phyloP scores from a whole-genome alignment of 2,329 filamentous ascomycete genomes.

The Hypoxylon sp. region DNA sequence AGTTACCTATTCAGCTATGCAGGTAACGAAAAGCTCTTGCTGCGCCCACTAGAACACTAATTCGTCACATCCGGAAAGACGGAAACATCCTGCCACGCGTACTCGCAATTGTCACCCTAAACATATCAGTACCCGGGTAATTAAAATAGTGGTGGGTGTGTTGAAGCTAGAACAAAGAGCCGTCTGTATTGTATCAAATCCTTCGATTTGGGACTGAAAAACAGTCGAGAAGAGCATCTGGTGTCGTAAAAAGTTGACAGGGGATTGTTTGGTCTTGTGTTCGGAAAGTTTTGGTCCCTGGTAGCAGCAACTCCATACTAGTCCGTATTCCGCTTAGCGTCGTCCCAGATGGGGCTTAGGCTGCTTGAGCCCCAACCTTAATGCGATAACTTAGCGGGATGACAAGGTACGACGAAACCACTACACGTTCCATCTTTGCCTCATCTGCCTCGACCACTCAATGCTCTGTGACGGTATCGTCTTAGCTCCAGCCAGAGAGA shows the following conservation, averaged over 20 bases:
- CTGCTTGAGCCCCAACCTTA: slow-evolving; percentile 49
- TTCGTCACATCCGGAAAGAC: slow-evolving; percentile 4
- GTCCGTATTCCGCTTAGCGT: slow-evolving; percentile 36
- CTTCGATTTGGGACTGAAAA: slow-evolving; percentile 21
- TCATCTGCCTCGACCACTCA: slow-evolving; percentile 56
- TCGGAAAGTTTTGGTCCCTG: slow-evolving; percentile 48
- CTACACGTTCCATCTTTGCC: slow-evolving; percentile 63
- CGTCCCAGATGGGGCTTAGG: slow-evolving; percentile 42
- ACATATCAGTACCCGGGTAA: slow-evolving; percentile 2
- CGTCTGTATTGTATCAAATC: slow-evolving; percentile 25
- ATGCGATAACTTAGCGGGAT: slow-evolving; percentile 49
- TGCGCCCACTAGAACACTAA: slow-evolving; percentile 4
- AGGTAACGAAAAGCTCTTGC: background rate
- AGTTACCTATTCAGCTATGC: slow-evolving; percentile 9
- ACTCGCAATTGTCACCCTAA: slow-evolving; percentile 11
- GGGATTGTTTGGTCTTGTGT: slow-evolving; percentile 44
- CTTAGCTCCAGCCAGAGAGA: slow-evolving; percentile 18
- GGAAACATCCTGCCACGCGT: slow-evolving; percentile 38
- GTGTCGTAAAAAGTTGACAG: slow-evolving; percentile 31
- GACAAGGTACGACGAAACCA: slow-evolving; percentile 63
- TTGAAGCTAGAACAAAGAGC: slow-evolving; percentile 1
- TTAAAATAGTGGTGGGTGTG: slow-evolving; percentile 16
- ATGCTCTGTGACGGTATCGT: slow-evolving; percentile 45
- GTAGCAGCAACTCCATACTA: slow-evolving; percentile 46
- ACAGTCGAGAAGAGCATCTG: slow-evolving; percentile 19